Conservation (phyloP, 805 yeast genomes). For the Saccharomycopsis sp. region DNA sequence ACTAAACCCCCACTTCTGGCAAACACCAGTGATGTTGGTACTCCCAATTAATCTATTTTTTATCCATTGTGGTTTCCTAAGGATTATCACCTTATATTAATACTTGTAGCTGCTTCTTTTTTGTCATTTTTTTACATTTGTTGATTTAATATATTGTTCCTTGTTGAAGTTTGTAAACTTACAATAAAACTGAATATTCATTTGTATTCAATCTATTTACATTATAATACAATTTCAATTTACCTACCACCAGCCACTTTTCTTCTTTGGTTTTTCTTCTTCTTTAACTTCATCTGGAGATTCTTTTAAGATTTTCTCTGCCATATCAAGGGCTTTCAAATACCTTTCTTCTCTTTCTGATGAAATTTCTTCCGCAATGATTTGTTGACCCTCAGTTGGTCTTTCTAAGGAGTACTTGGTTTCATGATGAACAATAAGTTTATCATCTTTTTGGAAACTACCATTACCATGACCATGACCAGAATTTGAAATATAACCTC, state of each 20-base stretch:
- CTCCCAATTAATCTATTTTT: no score
- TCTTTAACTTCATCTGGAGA: not conserved
- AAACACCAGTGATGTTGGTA: no score
- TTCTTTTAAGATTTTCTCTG: constrained; percentile 24
- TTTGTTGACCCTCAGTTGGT: constrained; percentile 60
- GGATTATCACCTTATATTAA: no score
- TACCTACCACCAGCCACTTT: constrained; percentile 4
- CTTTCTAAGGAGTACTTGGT: constrained; percentile 44
- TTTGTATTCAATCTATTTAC: no score
- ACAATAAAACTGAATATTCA: no score
- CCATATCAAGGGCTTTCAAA: constrained; percentile 36
- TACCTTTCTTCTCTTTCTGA: constrained; percentile 58
- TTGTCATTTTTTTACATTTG: no score
- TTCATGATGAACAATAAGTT: constrained; percentile 24
- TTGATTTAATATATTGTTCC: no score
- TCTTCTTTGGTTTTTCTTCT: constrained; percentile 1
- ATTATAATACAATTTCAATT: no score
- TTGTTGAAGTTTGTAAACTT: no score
- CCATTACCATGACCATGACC: constrained; percentile 27
- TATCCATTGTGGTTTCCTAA: no score
- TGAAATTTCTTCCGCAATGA: constrained; percentile 61
- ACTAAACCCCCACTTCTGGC: constrained; percentile 8
- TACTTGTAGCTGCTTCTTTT: no score
- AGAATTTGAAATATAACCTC: constrained; percentile 22
- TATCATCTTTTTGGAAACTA: constrained; percentile 18